Evolutionary conservation across 2,329 filamentous ascomycete genomes (phyloP).

Genomic region (Stachybotrys chlorohalonatus): DNA sequence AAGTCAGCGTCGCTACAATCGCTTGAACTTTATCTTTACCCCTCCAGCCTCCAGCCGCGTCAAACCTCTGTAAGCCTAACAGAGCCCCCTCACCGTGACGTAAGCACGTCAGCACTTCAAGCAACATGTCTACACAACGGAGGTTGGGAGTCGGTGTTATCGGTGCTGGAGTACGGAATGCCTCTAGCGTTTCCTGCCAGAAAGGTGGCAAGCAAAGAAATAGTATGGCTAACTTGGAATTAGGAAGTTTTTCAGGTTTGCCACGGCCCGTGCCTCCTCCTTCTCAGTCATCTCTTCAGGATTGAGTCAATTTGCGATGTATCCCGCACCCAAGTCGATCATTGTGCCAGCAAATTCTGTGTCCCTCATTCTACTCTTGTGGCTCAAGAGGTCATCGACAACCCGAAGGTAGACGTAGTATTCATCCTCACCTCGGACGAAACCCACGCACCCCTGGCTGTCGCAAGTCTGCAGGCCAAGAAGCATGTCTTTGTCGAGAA

Average conservation of each 20-base stretch:
- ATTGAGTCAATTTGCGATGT: slow-evolving; percentile 41
- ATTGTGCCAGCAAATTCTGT: slow-evolving; percentile 20
- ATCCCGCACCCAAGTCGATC: slow-evolving; percentile 19
- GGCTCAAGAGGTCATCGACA: slow-evolving; percentile 28
- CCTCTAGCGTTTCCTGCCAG: background rate
- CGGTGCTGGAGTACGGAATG: background rate
- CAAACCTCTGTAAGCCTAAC: too few relatives aligned
- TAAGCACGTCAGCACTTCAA: too few relatives aligned
- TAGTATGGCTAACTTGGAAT: background rate
- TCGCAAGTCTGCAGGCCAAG: slow-evolving; percentile 38
- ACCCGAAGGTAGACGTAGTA: slow-evolving; percentile 38
- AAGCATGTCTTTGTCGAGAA: slow-evolving; percentile 55
- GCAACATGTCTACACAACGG: background rate
- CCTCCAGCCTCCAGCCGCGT: too few relatives aligned
- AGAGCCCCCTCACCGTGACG: too few relatives aligned
- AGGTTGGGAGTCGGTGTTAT: background rate
- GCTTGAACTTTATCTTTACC: too few relatives aligned
- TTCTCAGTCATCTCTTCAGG: slow-evolving; percentile 32
- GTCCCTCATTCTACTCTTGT: slow-evolving; percentile 22
- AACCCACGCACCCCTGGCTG: slow-evolving; percentile 38
- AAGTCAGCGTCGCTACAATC: too few relatives aligned
- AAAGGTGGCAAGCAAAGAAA: background rate
- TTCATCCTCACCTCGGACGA: slow-evolving; percentile 43
- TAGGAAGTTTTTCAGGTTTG: slow-evolving; percentile 10
- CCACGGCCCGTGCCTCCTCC: slow-evolving; percentile 7